Conservation (phyloP, 345 rosid genomes). For the Hibiscus mutabilis region DNA sequence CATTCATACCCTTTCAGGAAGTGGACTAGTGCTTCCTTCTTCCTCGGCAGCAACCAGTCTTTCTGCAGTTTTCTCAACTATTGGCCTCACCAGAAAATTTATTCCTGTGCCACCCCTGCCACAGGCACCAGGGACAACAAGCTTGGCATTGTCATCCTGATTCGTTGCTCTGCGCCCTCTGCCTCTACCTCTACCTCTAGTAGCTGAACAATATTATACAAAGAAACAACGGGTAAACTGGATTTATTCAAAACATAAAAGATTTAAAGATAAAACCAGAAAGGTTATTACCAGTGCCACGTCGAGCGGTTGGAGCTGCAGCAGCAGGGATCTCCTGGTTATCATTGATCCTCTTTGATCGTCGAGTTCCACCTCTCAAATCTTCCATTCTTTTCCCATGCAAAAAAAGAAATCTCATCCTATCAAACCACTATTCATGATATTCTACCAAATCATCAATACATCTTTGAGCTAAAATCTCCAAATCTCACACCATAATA, state of each 20-base stretch:
- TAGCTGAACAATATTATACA: not conserved
- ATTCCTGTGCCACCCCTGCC: conserved; percentile 12
- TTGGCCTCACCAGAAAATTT: conserved; percentile 28
- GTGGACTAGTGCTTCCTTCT: not conserved
- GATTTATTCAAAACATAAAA: not conserved
- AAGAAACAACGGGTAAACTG: conserved; percentile 2
- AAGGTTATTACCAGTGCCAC: not conserved
- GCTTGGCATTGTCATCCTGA: conserved; percentile 30
- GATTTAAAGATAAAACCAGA: not conserved
- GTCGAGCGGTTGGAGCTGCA: not conserved
- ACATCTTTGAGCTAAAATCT: not conserved
- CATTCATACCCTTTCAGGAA: not conserved
- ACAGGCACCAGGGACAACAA: not conserved
- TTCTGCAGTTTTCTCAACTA: conserved; percentile 35
- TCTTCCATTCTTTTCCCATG: not conserved
- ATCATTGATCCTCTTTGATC: not conserved
- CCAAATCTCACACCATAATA: not conserved
- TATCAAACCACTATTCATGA: conserved; percentile 1
- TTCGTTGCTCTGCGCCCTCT: conserved; percentile 25
- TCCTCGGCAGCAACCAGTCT: not conserved
- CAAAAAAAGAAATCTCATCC: not conserved
- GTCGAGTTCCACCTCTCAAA: not conserved
- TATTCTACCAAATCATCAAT: not conserved
- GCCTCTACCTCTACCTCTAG: not conserved
- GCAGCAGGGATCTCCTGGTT: not conserved